Percentiles rank a stretch among this genome's conserved stretches.
These are phyloP conservation scores for Rhododendron molle DNA, from an alignment of 148 eudicot species.

Conservation along the genomic window DNA sequence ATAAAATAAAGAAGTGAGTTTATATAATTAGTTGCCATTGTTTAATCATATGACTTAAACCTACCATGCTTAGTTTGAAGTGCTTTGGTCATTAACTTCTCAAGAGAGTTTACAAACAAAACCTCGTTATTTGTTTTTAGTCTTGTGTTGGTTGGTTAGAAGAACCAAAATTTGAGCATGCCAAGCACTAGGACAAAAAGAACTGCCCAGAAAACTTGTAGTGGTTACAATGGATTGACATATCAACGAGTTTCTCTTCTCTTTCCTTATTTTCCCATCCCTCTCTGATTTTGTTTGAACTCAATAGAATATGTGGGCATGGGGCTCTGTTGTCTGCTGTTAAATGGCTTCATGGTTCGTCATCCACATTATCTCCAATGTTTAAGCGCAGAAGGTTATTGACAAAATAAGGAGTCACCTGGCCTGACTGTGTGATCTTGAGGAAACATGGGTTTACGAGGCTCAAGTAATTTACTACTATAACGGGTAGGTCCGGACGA, in stretches of 20 bases:
- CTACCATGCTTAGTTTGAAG: not conserved
- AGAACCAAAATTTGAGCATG: not conserved
- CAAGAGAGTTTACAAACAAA: not conserved
- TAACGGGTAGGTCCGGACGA: not conserved
- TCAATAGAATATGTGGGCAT: not conserved
- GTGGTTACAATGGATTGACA: not conserved
- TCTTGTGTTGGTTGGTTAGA: not conserved
- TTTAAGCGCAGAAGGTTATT: not conserved
- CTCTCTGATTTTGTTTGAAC: not conserved
- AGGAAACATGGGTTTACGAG: not conserved
- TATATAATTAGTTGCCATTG: not conserved
- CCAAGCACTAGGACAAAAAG: not conserved
- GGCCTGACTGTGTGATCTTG: not conserved
- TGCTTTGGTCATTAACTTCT: conserved; percentile 5
- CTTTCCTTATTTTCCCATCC: not conserved
- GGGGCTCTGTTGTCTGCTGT: not conserved
- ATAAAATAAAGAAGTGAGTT: not conserved
- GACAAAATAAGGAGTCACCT: not conserved
- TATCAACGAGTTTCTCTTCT: not conserved
- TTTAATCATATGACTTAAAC: not conserved
- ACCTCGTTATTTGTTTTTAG: not conserved
- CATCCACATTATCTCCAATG: not conserved
- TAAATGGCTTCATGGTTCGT: not conserved
- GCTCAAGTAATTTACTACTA: not conserved
- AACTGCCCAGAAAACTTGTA: not conserved